Evolutionary conservation across 331 rosid species (phyloP).

Genomic region (Quercus lobata): DNA sequence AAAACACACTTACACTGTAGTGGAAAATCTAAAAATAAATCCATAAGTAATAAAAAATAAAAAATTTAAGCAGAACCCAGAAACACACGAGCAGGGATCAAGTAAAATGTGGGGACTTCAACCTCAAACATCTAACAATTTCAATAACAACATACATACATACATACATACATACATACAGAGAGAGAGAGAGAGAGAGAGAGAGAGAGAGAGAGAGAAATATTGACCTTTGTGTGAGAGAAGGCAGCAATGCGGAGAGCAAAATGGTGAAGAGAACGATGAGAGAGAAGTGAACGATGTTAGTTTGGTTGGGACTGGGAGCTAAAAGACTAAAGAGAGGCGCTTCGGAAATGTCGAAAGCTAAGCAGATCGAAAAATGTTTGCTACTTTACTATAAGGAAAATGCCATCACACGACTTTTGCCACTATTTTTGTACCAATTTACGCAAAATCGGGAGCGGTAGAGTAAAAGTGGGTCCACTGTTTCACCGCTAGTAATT

Average conservation of each 20-base stretch:
- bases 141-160: neutral
- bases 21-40: neutral
- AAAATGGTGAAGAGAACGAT: neutral
- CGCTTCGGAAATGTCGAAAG: neutral
- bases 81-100: neutral
- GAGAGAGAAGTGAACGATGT: neutral
- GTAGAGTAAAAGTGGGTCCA: no score
- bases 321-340: neutral
- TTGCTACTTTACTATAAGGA: no score
- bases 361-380: neutral
- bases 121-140: neutral
- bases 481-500: no score
- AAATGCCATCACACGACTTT: no score
- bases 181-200: neutral
- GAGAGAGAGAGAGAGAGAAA: neutral
- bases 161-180: neutral
- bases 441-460: no score
- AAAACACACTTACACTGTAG: neutral
- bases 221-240: constrained; percentile 18
- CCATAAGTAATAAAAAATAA: neutral
- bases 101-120: neutral
- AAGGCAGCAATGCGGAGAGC: constrained; percentile 20
- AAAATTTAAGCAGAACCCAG: neutral
- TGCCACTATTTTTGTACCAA: no score
- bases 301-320: neutral